Percentiles rank a stretch among this genome's conserved stretches.
phyloP scores from a whole-genome alignment of 2,329 filamentous ascomycete genomes.

The Exophiala aquamarina region DNA sequence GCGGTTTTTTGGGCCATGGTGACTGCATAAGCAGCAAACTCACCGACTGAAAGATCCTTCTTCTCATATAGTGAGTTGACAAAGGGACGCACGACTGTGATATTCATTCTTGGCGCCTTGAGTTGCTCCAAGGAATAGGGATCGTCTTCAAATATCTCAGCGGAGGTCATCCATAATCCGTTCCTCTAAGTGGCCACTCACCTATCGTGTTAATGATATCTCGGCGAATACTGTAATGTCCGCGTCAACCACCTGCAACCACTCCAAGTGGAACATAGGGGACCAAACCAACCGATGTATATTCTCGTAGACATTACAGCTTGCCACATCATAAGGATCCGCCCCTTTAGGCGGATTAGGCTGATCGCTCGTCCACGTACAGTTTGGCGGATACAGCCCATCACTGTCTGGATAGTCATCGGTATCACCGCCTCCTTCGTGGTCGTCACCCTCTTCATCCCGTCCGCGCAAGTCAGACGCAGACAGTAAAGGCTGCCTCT shows the following conservation, averaged over 20 bases:
- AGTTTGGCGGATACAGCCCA: slow-evolving; percentile 29
- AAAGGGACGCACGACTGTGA: slow-evolving; percentile 73
- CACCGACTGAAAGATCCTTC: slow-evolving; percentile 75
- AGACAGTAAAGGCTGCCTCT: too few relatives aligned
- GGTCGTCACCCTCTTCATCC: slow-evolving; percentile 9
- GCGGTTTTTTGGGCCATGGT: background rate
- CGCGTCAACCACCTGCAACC: background rate
- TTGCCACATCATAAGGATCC: slow-evolving; percentile 22
- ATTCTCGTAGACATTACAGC: slow-evolving; percentile 27
- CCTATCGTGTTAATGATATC: slow-evolving; percentile 33
- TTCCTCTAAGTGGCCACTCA: slow-evolving; percentile 10
- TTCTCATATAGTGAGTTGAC: slow-evolving; percentile 81
- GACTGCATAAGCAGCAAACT: slow-evolving; percentile 21
- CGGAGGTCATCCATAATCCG: background rate
- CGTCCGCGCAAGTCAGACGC: too few relatives aligned
- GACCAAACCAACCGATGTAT: slow-evolving; percentile 23
- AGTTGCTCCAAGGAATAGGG: slow-evolving; percentile 73
- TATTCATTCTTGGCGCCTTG: slow-evolving; percentile 77
- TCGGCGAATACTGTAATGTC: slow-evolving; percentile 27
- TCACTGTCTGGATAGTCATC: slow-evolving; percentile 27
- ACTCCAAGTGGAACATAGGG: slow-evolving; percentile 2
- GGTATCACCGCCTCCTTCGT: too few relatives aligned
- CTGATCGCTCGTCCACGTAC: slow-evolving; percentile 25
- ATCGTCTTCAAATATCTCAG: slow-evolving; percentile 53
- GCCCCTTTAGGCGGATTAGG: slow-evolving; percentile 17